A percentile compares a stretch with the other conserved stretches of the same genome.
phyloP scores from a whole-genome alignment of 2,329 filamentous ascomycete species.

The Sporothrix variecibatus region DNA sequence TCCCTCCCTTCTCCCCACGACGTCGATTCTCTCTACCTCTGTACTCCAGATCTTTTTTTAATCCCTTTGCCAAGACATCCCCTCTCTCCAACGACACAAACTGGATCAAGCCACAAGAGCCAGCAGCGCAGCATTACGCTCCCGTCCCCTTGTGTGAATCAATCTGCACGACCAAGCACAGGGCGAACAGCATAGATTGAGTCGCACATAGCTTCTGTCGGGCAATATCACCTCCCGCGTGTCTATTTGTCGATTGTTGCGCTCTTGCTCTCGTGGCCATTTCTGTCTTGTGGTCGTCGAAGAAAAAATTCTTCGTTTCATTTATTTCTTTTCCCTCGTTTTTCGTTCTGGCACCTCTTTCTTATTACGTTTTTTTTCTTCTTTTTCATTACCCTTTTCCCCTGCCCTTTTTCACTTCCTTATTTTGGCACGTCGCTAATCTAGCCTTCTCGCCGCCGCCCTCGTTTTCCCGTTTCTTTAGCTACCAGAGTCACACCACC shows the following conservation, averaged over 20 bases:
- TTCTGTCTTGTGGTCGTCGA: background rate
- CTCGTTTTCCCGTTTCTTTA: slow-evolving; percentile 1
- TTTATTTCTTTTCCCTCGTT: background rate
- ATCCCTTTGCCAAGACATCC: slow-evolving; percentile 12
- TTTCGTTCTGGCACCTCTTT: background rate
- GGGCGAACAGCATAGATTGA: slow-evolving; percentile 20
- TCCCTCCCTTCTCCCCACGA: background rate
- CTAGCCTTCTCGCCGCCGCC: background rate
- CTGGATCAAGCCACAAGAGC: background rate
- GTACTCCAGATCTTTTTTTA: background rate
- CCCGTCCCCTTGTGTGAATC: slow-evolving; percentile 2
- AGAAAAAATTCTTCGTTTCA: background rate
- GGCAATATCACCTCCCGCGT: background rate
- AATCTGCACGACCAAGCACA: slow-evolving; percentile 18
- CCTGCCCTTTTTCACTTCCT: background rate
- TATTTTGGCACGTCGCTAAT: slow-evolving; percentile 12
- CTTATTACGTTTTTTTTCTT: background rate
- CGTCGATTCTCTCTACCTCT: background rate
- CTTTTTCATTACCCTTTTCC: background rate
- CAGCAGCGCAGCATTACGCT: background rate
- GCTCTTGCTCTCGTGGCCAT: background rate
- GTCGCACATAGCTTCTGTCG: slow-evolving; percentile 15
- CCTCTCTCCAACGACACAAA: slow-evolving; percentile 2
- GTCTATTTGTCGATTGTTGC: background rate
- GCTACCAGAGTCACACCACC: slow-evolving; percentile 26